These are phyloP conservation scores for Phaeophleospora eucalypticola DNA, from an alignment of 2,329 filamentous ascomycete genomes.

Conservation along the genomic window DNA sequence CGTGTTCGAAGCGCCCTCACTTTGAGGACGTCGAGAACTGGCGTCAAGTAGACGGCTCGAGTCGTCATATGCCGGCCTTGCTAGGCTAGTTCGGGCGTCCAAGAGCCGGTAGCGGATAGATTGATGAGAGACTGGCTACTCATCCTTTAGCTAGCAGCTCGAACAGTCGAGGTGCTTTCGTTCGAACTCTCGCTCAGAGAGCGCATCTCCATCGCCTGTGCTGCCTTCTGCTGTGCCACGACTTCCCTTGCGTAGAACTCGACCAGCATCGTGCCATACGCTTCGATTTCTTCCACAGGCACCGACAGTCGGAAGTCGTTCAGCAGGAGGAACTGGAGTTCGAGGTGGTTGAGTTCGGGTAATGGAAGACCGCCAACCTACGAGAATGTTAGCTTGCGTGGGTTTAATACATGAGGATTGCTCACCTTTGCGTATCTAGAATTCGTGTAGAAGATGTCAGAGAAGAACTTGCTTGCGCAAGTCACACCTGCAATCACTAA, in stretches of 20 bases:
- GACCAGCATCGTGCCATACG: conserved; percentile 96
- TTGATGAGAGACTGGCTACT: not conserved
- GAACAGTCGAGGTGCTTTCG: conserved; percentile 30
- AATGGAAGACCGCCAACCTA: conserved; percentile 92
- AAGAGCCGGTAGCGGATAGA: too few species aligned
- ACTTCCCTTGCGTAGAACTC: conserved; percentile 96
- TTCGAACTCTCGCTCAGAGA: conserved; percentile 31
- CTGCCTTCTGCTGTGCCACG: conserved; percentile 58
- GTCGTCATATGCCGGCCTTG: too few species aligned
- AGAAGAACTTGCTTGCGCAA: conserved; percentile 99
- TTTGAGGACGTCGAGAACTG: too few species aligned
- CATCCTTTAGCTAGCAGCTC: conserved; percentile 16
- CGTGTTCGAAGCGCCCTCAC: too few species aligned
- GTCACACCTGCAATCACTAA: conserved; percentile 96
- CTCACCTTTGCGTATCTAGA: conserved; percentile 96
- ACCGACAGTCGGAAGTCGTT: conserved; percentile 95
- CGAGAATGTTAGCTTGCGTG: not conserved
- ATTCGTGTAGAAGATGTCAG: conserved; percentile 97
- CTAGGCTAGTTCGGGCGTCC: too few species aligned
- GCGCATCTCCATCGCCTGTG: conserved; percentile 25
- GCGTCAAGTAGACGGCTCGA: too few species aligned
- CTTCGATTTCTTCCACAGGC: conserved; percentile 90
- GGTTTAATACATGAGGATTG: not conserved
- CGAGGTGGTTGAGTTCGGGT: conserved; percentile 89
- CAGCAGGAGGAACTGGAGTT: conserved; percentile 89